phyloP scores from a whole-genome alignment of 805 yeast species.

The Wickerhamiella australiensis region DNA sequence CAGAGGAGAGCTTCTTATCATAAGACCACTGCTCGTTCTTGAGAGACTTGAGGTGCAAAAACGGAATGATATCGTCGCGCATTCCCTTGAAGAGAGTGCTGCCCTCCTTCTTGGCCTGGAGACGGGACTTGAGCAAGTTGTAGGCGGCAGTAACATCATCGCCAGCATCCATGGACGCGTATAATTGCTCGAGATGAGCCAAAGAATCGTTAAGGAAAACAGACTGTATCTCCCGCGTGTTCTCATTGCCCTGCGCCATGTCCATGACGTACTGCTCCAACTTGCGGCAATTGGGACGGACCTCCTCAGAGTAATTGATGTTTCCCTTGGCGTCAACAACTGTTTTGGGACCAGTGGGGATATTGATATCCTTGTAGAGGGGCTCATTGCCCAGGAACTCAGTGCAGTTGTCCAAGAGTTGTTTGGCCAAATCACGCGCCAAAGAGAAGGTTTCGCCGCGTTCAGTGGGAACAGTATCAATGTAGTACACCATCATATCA shows the following conservation, averaged over 20 bases:
- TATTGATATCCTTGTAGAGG: constrained; percentile 87
- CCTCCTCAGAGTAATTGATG: constrained; percentile 68
- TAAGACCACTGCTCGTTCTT: constrained; percentile 68
- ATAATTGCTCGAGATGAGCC: constrained; percentile 27
- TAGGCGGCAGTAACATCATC: constrained; percentile 22
- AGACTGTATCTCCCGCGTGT: constrained; percentile 42
- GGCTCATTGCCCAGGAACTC: constrained; percentile 73
- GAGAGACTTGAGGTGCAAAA: constrained; percentile 82
- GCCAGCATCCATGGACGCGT: constrained; percentile 15
- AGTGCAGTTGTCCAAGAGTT: constrained; percentile 87
- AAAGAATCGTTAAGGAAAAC: constrained; percentile 35
- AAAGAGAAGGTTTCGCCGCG: constrained; percentile 89
- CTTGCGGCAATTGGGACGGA: constrained; percentile 84
- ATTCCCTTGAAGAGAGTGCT: constrained; percentile 21
- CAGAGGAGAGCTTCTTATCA: constrained; percentile 62
- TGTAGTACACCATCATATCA: constrained; percentile 91
- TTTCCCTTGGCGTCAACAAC: constrained; percentile 79
- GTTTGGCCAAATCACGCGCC: constrained; percentile 82
- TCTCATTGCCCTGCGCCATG: constrained; percentile 89
- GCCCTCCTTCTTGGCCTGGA: constrained; percentile 4
- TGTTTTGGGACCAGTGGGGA: constrained; percentile 93
- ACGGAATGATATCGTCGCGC: constrained; percentile 68
- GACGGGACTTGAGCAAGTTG: constrained; percentile 21
- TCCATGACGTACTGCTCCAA: constrained; percentile 89
- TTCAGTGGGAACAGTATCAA: constrained; percentile 69